Conservation (phyloP, 179 eudicot species). For the Silene noctiflora region DNA sequence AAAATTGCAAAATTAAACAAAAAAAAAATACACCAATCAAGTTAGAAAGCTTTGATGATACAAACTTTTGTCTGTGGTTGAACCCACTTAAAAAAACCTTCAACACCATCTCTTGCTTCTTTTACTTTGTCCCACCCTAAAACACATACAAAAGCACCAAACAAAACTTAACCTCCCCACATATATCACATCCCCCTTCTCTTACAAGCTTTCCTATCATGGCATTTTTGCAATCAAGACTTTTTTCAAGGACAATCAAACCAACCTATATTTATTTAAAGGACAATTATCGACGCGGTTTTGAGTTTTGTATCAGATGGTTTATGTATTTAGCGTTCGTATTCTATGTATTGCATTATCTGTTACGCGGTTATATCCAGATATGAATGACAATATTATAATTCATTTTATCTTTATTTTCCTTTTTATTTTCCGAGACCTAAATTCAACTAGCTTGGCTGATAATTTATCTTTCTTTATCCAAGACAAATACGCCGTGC, state of each 20-base stretch:
- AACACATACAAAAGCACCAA: constrained; percentile 11
- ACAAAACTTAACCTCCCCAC: not conserved
- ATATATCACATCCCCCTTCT: constrained; percentile 28
- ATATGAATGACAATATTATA: too few species aligned
- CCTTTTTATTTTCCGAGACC: too few species aligned
- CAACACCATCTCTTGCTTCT: constrained; percentile 12
- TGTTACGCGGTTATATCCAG: too few species aligned
- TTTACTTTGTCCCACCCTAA: constrained; percentile 35
- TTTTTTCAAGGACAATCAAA: constrained; percentile 17
- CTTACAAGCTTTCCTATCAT: constrained; percentile 23
- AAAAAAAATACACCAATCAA: constrained; percentile 25
- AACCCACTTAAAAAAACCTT: constrained; percentile 24
- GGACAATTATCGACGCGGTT: not conserved
- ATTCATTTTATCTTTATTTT: too few species aligned
- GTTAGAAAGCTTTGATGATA: constrained; percentile 35
- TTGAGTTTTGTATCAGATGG: not conserved
- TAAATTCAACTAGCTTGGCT: too few species aligned
- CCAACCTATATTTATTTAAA: not conserved
- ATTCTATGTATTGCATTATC: too few species aligned
- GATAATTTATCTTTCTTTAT: too few species aligned
- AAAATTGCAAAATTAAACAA: not conserved
- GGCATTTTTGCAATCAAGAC: constrained; percentile 10
- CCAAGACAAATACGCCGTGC: too few species aligned
- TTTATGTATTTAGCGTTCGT: not conserved
- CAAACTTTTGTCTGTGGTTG: constrained; percentile 41